Percentiles rank a stretch among this genome's conserved stretches.
phyloP scores from a whole-genome alignment of 2,329 filamentous ascomycete species.

The Epichloe sibirici region DNA sequence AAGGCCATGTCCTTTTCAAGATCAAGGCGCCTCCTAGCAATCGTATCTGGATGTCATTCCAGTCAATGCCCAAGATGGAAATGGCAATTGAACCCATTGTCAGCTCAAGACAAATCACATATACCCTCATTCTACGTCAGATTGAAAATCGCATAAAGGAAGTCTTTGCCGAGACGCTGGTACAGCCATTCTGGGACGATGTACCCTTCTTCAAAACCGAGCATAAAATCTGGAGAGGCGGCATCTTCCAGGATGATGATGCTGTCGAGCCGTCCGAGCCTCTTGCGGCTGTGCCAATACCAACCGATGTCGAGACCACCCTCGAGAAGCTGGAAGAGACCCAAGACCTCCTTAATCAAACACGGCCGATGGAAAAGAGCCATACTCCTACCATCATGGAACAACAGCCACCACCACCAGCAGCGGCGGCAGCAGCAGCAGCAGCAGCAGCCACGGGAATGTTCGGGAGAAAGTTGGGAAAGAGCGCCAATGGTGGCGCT shows the following conservation, averaged over 20 bases:
- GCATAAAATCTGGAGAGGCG: constrained; percentile 68
- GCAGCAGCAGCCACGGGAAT: constrained; percentile 24
- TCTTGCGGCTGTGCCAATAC: constrained; percentile 18
- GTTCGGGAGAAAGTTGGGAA: constrained; percentile 37
- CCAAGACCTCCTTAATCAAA: constrained; percentile 24
- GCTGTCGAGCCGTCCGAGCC: constrained; percentile 21
- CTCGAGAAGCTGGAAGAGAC: constrained; percentile 35
- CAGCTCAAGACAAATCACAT: constrained; percentile 89
- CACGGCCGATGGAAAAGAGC: constrained; percentile 43
- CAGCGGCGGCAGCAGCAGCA: constrained; percentile 6
- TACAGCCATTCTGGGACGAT: constrained; percentile 93
- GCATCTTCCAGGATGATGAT: constrained; percentile 57
- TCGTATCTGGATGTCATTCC: constrained; percentile 89
- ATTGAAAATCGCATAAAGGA: constrained; percentile 94
- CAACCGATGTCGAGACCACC: constrained; percentile 39
- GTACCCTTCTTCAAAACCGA: constrained; percentile 78
- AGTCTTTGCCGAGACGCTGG: constrained; percentile 82
- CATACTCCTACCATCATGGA: constrained; percentile 36
- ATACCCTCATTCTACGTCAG: constrained; percentile 77
- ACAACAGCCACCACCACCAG: constrained; percentile 10
- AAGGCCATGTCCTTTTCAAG: constrained; percentile 73
- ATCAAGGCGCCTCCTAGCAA: constrained; percentile 95
- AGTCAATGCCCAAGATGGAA: constrained; percentile 86
- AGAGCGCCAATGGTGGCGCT: constrained; percentile 18
- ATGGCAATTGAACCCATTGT: constrained; percentile 93